Evolutionary conservation across 1,284 basidiomycete species (phyloP).

Genomic region (Athelia sp.): DNA sequence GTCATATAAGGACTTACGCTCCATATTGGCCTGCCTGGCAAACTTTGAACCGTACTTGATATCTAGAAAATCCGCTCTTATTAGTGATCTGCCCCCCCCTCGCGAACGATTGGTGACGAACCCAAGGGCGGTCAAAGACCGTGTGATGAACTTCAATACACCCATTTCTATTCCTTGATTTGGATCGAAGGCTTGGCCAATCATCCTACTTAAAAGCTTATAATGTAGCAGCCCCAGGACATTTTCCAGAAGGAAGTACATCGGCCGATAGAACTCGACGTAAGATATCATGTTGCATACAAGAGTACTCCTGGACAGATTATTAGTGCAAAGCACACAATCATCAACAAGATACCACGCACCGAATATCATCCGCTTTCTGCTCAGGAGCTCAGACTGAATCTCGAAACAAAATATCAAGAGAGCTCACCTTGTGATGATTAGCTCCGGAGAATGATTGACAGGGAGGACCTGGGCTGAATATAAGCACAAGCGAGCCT

Average conservation of each 20-base stretch:
- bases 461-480: conserved; percentile 56
- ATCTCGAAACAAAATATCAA: conserved; percentile 3
- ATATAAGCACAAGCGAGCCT: conserved; percentile 3
- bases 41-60: conserved; percentile 60
- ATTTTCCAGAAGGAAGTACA: conserved; percentile 67
- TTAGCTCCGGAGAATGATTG: conserved; percentile 65
- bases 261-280: conserved; percentile 62
- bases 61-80: conserved; percentile 32
- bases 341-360: conserved; percentile 4
- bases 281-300: conserved; percentile 69
- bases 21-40: conserved; percentile 68
- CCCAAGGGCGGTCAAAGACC: conserved; percentile 57
- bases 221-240: conserved; percentile 53
- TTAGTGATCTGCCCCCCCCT: neutral
- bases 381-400: conserved; percentile 20
- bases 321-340: neutral
- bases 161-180: conserved; percentile 44
- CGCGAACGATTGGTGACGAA: conserved; percentile 23
- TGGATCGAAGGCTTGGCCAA: conserved; percentile 18
- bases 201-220: conserved; percentile 28
- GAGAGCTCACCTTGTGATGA: conserved; percentile 40
- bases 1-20: conserved; percentile 15
- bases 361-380: conserved; percentile 59
- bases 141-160: conserved; percentile 59
- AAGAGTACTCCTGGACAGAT: conserved; percentile 44